Conservation (phyloP, 805 yeast species). For the Wickerhamiella cacticola region DNA sequence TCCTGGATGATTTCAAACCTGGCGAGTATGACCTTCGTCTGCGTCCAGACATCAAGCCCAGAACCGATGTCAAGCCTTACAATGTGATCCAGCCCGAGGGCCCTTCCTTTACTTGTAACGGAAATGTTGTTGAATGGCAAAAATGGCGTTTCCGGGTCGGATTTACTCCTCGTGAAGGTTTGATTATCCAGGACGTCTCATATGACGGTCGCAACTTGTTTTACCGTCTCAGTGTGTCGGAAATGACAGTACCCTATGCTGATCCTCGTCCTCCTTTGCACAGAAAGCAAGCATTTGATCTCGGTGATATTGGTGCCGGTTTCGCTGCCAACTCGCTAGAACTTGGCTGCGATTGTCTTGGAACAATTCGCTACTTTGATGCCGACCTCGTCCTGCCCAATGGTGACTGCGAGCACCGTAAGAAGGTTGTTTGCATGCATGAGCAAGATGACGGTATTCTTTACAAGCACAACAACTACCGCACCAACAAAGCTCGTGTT, state of each 20-base stretch:
- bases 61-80: conserved; percentile 60
- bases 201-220: conserved; percentile 69
- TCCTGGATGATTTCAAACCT: conserved; percentile 40
- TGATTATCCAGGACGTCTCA: conserved; percentile 56
- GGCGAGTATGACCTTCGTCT: conserved; percentile 68
- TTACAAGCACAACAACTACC: conserved; percentile 67
- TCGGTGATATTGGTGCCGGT: conserved; percentile 79
- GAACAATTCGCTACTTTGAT: conserved; percentile 64
- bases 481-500: conserved; percentile 66
- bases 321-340: conserved; percentile 52
- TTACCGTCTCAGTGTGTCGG: conserved; percentile 61
- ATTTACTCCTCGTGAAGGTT: conserved; percentile 66
- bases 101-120: conserved; percentile 53
- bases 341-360: conserved; percentile 75
- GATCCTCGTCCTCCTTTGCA: conserved; percentile 74
- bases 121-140: conserved; percentile 60
- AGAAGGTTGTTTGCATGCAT: conserved; percentile 69
- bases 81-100: conserved; percentile 79
- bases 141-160: conserved; percentile 70
- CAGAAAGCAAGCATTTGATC: conserved; percentile 76
- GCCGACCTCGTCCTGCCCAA: conserved; percentile 42
- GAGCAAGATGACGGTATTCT: conserved; percentile 74
- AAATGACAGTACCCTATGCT: conserved; percentile 82
- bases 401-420: conserved; percentile 52
- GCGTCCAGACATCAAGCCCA: conserved; percentile 38